Percentiles rank a stretch among this genome's conserved stretches.
phyloP scores from a whole-genome alignment of 208 protist genomes.

The Porcisia hertigi region DNA sequence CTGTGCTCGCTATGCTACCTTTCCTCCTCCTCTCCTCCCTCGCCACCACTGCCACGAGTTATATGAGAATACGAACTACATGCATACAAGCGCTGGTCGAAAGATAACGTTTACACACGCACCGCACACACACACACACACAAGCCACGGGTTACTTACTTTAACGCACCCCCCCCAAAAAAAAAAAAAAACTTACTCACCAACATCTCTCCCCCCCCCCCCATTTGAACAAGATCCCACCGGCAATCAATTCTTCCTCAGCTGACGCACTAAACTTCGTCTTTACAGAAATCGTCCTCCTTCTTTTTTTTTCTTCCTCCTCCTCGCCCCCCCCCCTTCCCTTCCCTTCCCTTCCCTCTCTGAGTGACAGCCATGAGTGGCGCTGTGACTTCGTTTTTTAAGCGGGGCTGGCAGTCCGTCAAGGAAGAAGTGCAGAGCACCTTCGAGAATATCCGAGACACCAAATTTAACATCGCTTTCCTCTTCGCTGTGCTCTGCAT shows the following conservation, averaged over 20 bases:
- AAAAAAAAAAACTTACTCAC: no score
- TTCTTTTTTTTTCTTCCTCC: neutral
- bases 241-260: neutral
- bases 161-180: no score
- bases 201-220: neutral
- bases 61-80: no score
- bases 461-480: conserved; percentile 33
- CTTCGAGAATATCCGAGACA: conserved; percentile 41
- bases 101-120: no score
- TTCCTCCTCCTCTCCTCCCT: no score
- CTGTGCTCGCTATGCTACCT: no score
- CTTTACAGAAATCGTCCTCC: neutral
- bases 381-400: conserved; percentile 6
- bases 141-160: no score
- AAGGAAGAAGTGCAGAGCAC: conserved; percentile 33
- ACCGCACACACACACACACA: no score
- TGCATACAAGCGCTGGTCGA: no score
- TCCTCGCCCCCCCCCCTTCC: neutral
- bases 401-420: conserved; percentile 19
- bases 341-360: neutral
- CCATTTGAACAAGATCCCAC: neutral
- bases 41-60: no score
- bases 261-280: neutral
- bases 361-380: neutral
- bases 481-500: conserved; percentile 76